A percentile compares a stretch with the other conserved stretches of the same genome.
phyloP scores from a whole-genome alignment of 805 yeast genomes.

The Yarrowia bubula region DNA sequence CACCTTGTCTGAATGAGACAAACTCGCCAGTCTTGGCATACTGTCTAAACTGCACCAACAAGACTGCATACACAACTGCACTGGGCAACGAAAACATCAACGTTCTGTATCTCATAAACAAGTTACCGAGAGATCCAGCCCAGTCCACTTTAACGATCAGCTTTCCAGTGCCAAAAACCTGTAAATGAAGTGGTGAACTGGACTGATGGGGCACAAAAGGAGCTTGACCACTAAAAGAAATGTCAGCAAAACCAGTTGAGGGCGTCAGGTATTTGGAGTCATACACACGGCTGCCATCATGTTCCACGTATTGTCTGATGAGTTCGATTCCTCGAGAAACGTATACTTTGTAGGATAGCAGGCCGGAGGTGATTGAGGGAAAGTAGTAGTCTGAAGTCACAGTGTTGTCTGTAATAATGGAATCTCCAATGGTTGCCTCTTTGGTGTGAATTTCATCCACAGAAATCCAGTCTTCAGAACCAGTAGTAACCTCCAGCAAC shows the following conservation, averaged over 20 bases:
- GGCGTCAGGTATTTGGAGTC: conserved; percentile 76
- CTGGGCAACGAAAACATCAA: conserved; percentile 68
- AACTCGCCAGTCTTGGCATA: conserved; percentile 43
- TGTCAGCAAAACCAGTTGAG: conserved; percentile 67
- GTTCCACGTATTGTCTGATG: background rate
- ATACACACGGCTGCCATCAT: conserved; percentile 46
- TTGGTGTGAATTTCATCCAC: background rate
- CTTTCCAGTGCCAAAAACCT: conserved; percentile 33
- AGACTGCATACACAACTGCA: conserved; percentile 50
- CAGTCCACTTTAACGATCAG: conserved; percentile 48
- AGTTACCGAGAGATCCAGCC: conserved; percentile 55
- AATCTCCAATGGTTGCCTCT: background rate
- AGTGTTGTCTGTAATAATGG: background rate
- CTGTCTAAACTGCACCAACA: conserved; percentile 53
- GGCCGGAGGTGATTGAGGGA: background rate
- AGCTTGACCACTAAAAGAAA: conserved; percentile 51
- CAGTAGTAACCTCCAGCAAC: background rate
- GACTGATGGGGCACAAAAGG: background rate
- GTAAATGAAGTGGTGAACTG: conserved; percentile 33
- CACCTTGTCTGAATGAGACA: conserved; percentile 36
- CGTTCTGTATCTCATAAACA: conserved; percentile 72
- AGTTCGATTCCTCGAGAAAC: background rate
- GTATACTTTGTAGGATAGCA: background rate
- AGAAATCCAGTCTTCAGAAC: background rate
- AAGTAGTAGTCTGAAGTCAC: background rate